Conservation (phyloP, 441 rosid genomes). For the Erodium texanum region DNA sequence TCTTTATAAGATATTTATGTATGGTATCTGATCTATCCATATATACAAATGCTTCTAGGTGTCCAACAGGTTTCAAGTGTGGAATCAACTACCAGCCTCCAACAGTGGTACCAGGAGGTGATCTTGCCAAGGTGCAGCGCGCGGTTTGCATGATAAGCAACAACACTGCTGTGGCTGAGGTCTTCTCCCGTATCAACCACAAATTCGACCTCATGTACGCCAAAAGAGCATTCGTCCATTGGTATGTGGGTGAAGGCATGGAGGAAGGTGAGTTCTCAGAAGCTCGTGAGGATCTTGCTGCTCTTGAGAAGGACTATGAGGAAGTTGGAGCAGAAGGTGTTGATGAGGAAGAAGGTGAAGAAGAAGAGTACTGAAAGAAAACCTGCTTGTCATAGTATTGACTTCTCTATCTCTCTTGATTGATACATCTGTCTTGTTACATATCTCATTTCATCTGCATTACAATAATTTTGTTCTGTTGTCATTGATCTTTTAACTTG, state of each 20-base stretch:
- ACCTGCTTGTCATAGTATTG: conserved; percentile 12
- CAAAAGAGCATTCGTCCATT: conserved; percentile 83
- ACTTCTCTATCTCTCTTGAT: conserved; percentile 9
- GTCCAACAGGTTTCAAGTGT: conserved; percentile 86
- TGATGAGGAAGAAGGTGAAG: conserved; percentile 46
- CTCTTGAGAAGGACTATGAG: too few relatives aligned
- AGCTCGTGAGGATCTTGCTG: conserved; percentile 88
- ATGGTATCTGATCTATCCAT: too few relatives aligned
- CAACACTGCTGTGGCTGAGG: conserved; percentile 81
- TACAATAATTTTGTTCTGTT: background rate
- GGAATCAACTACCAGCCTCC: conserved; percentile 89
- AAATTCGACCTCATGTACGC: conserved; percentile 84
- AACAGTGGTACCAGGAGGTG: conserved; percentile 75
- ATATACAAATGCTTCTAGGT: conserved; percentile 33
- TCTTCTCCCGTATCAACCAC: conserved; percentile 65
- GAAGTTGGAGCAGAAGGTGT: conserved; percentile 71
- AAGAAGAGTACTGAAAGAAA: conserved; percentile 39
- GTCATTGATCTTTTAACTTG: background rate
- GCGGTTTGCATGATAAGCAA: conserved; percentile 91
- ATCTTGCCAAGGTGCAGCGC: conserved; percentile 72
- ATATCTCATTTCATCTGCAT: background rate
- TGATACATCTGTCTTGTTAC: background rate
- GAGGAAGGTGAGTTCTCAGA: conserved; percentile 91
- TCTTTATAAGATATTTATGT: too few relatives aligned
- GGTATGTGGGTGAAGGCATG: conserved; percentile 93